These are phyloP conservation scores for Colletotrichum sp. DNA, from an alignment of 2,329 filamentous ascomycete species.

Conservation along the genomic window DNA sequence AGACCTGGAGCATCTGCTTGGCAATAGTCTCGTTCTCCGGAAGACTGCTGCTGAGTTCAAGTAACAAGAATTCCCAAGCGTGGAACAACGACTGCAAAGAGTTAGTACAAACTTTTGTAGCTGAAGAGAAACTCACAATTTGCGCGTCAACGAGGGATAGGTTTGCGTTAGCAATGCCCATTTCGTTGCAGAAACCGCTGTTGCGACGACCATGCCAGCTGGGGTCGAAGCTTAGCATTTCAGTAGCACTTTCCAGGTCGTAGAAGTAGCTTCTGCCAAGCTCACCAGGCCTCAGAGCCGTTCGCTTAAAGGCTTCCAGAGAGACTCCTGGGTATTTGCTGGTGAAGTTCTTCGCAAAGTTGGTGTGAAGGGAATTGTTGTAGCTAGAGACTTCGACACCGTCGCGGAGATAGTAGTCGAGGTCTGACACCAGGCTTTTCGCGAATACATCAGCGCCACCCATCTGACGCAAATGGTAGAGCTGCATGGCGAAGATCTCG, in stretches of 20 bases:
- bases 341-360: conserved; percentile 84
- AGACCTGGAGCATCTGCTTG: conserved; percentile 75
- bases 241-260: conserved; percentile 75
- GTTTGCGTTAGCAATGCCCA: conserved; percentile 88
- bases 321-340: conserved; percentile 76
- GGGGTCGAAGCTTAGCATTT: conserved; percentile 77
- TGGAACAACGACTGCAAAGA: conserved; percentile 73
- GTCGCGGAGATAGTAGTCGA: conserved; percentile 81
- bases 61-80: conserved; percentile 86
- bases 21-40: conserved; percentile 60
- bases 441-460: conserved; percentile 70
- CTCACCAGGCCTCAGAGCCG: conserved; percentile 65
- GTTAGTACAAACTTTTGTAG: conserved; percentile 26
- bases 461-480: conserved; percentile 83
- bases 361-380: conserved; percentile 85
- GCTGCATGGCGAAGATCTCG: conserved; percentile 88
- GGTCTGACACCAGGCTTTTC: conserved; percentile 72
- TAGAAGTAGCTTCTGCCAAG: conserved; percentile 86
- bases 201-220: conserved; percentile 75
- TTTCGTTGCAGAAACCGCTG: conserved; percentile 81
- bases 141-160: conserved; percentile 92
- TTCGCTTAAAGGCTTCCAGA: conserved; percentile 82
- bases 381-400: conserved; percentile 82
- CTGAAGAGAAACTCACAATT: conserved; percentile 62
- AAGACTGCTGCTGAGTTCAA: conserved; percentile 78